A percentile compares a stretch with the other conserved stretches of the same genome.
These are phyloP conservation scores for Arachnomyces sp. DNA, from an alignment of 2,329 filamentous ascomycete species.

Conservation along the genomic window DNA sequence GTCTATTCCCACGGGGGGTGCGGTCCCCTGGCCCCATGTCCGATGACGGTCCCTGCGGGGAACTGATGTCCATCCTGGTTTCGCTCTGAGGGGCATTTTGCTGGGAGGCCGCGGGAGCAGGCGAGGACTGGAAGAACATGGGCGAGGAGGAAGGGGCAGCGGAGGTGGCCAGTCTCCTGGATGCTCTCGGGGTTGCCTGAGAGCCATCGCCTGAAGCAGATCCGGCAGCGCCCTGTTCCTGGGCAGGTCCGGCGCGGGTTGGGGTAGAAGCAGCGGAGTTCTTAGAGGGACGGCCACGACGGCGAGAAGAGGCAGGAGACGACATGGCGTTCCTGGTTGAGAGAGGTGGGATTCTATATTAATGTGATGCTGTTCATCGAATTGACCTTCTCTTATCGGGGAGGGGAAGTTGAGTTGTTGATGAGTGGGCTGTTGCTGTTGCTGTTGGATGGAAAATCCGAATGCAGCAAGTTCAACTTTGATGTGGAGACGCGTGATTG, in stretches of 20 bases:
- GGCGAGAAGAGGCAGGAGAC: constrained; percentile 33
- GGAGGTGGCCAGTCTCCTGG: constrained; percentile 31
- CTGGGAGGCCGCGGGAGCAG: constrained; percentile 28
- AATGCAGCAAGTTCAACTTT: not conserved
- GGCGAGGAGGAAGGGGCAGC: constrained; percentile 63
- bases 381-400: too few relatives aligned
- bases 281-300: constrained; percentile 33
- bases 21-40: constrained; percentile 33
- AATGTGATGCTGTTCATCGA: too few relatives aligned
- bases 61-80: constrained; percentile 39
- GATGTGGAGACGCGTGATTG: constrained; percentile 9
- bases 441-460: not conserved
- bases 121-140: constrained; percentile 62
- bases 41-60: constrained; percentile 34
- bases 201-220: constrained; percentile 11
- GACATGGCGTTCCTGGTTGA: constrained; percentile 32
- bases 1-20: constrained; percentile 33
- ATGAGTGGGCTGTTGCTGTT: not conserved
- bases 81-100: constrained; percentile 4
- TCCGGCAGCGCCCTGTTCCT: constrained; percentile 22
- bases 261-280: constrained; percentile 34
- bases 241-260: constrained; percentile 24
- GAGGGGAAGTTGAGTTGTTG: too few relatives aligned
- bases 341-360: constrained; percentile 14
- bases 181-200: constrained; percentile 40